Evolutionary conservation across 2,329 filamentous ascomycete genomes (phyloP).

Genomic region (Neofusicoccum sp.): DNA sequence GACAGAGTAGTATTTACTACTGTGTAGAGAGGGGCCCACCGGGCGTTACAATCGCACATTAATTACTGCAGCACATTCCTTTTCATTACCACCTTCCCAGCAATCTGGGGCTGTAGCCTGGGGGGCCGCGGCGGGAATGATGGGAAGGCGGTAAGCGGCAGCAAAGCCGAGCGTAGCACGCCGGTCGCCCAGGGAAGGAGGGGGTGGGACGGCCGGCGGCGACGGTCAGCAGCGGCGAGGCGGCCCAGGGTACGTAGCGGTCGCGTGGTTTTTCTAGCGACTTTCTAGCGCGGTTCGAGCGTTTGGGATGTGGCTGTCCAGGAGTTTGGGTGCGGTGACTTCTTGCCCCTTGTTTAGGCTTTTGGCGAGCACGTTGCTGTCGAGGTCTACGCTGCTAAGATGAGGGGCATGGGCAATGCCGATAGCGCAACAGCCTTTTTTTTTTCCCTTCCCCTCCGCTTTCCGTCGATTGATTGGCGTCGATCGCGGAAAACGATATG

Average conservation of each 20-base stretch:
- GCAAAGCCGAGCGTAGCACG: slow-evolving; percentile 16
- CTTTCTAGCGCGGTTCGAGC: slow-evolving; percentile 5
- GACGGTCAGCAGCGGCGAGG: too few relatives aligned
- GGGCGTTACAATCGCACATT: not conserved
- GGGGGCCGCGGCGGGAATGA: not conserved
- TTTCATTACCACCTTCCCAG: not conserved
- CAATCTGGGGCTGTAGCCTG: not conserved
- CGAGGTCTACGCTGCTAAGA: not conserved
- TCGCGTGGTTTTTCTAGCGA: not conserved
- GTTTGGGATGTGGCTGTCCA: not conserved
- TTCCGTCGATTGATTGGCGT: not conserved
- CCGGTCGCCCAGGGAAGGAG: not conserved
- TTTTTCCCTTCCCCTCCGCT: not conserved
- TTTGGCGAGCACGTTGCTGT: not conserved
- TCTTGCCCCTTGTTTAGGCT: not conserved
- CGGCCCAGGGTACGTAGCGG: not conserved
- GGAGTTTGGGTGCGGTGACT: not conserved
- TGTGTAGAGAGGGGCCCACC: too few relatives aligned
- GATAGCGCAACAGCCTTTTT: not conserved
- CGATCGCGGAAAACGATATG: slow-evolving; percentile 19
- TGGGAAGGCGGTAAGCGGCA: slow-evolving; percentile 16
- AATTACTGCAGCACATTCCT: not conserved
- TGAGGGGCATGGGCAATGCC: slow-evolving; percentile 7
- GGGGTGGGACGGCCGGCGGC: too few relatives aligned
- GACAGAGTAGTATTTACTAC: too few relatives aligned